These are phyloP conservation scores for Sporothrix pseudoabietina DNA, from an alignment of 2,329 filamentous ascomycete genomes.

Conservation along the genomic window DNA sequence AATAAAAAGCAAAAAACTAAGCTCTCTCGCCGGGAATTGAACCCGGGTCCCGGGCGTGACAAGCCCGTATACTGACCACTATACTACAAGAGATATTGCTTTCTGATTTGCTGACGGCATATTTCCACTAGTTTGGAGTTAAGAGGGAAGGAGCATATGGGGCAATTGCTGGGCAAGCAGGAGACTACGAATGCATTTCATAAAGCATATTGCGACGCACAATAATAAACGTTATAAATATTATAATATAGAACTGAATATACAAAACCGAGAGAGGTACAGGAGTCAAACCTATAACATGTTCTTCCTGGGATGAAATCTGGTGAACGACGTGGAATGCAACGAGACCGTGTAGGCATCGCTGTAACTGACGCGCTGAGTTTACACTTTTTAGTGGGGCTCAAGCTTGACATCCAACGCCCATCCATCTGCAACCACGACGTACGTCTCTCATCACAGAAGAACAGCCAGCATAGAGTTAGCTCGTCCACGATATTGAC, in stretches of 20 bases:
- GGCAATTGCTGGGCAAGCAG: too few relatives aligned
- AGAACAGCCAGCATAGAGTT: neutral
- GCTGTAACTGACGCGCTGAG: neutral
- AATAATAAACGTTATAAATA: too few relatives aligned
- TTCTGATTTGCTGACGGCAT: slow-evolving; percentile 11
- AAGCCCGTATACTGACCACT: slow-evolving; percentile 35
- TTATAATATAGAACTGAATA: too few relatives aligned
- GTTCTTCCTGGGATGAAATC: too few relatives aligned
- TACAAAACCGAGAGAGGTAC: too few relatives aligned
- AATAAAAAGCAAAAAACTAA: neutral
- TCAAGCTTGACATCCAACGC: neutral
- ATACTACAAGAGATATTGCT: slow-evolving; percentile 32
- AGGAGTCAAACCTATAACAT: too few relatives aligned
- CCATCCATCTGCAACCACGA: neutral
- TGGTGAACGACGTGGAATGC: neutral
- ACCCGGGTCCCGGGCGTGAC: slow-evolving; percentile 34
- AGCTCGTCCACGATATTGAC: neutral
- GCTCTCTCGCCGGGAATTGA: slow-evolving; percentile 34
- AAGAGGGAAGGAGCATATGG: neutral
- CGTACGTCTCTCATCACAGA: too few relatives aligned
- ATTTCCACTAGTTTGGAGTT: neutral
- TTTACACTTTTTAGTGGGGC: neutral
- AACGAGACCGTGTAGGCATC: neutral
- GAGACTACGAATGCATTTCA: too few relatives aligned
- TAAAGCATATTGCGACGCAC: too few relatives aligned